Conservation (phyloP, 1,284 basidiomycete species). For the Sparassis latifolia region DNA sequence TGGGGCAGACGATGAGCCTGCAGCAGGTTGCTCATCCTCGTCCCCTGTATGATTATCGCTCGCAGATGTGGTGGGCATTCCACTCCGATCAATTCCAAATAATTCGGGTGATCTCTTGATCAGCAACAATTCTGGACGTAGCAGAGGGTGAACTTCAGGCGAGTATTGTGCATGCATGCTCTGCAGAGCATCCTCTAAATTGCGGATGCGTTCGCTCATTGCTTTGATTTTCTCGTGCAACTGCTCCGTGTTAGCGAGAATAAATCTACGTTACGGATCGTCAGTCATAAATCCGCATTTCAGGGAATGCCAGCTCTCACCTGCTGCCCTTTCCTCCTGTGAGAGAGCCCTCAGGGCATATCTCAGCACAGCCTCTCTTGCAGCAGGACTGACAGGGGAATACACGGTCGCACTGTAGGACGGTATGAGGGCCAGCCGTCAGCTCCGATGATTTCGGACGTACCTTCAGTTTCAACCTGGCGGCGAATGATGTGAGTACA, state of each 20-base stretch:
- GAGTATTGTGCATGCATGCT: slow-evolving; percentile 44
- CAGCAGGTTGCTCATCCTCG: slow-evolving; percentile 11
- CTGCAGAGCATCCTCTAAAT: slow-evolving; percentile 61
- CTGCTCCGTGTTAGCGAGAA: slow-evolving; percentile 68
- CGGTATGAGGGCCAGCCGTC: slow-evolving; percentile 8
- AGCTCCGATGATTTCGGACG: slow-evolving; percentile 5
- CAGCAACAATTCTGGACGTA: slow-evolving; percentile 45
- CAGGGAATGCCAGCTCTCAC: slow-evolving; percentile 11
- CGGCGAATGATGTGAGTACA: neutral
- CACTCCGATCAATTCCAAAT: slow-evolving; percentile 23
- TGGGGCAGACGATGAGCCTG: slow-evolving; percentile 6
- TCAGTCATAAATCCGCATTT: neutral
- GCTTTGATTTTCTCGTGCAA: slow-evolving; percentile 57
- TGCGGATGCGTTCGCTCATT: slow-evolving; percentile 55
- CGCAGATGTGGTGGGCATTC: slow-evolving; percentile 6
- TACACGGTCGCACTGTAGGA: slow-evolving; percentile 46
- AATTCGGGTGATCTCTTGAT: slow-evolving; percentile 26
- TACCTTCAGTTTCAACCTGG: slow-evolving; percentile 52
- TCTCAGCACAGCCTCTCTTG: slow-evolving; percentile 53
- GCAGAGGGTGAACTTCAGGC: slow-evolving; percentile 54
- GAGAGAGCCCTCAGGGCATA: slow-evolving; percentile 51
- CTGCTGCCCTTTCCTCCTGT: slow-evolving; percentile 29
- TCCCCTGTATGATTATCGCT: slow-evolving; percentile 18
- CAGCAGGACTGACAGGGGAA: slow-evolving; percentile 58
- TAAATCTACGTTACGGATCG: slow-evolving; percentile 39